Conservation (phyloP, 192 early-diverging fungal species). For the Coemansia sp. region DNA sequence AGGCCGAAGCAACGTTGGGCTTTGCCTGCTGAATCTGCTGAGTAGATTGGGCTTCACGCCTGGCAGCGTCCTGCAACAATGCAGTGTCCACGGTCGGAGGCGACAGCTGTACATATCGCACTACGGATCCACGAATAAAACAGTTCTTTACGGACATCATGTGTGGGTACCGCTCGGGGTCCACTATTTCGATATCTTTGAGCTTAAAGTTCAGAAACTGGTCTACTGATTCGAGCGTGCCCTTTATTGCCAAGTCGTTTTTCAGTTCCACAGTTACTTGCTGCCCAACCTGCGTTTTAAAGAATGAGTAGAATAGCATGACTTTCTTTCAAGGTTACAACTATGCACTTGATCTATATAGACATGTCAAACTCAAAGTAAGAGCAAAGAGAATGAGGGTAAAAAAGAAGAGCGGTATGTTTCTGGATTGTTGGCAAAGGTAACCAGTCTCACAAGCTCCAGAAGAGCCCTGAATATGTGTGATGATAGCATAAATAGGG, state of each 20-base stretch:
- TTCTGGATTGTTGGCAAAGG: neutral
- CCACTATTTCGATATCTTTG: constrained; percentile 83
- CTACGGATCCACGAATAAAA: constrained; percentile 98
- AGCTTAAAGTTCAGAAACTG: constrained; percentile 99
- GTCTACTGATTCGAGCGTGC: constrained; percentile 95
- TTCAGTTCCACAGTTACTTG: constrained; percentile 97
- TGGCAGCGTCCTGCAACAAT: constrained; percentile 93
- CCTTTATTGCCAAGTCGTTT: constrained; percentile 93
- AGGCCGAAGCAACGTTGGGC: constrained; percentile 20
- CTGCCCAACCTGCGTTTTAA: constrained; percentile 97
- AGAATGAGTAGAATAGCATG: constrained; percentile 99
- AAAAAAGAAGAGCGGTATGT: constrained; percentile 2
- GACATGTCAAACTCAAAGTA: neutral
- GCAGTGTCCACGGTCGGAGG: constrained; percentile 88
- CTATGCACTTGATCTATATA: neutral
- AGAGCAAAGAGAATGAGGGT: neutral
- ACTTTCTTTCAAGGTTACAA: neutral
- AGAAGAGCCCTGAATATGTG: neutral
- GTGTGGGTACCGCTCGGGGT: constrained; percentile 90
- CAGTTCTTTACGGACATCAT: constrained; percentile 99
- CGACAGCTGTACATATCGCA: constrained; percentile 93
- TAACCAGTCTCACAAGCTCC: neutral
- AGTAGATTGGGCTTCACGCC: constrained; percentile 76
- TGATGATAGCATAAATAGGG: neutral
- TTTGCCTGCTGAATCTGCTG: constrained; percentile 41